These are phyloP conservation scores for Xylaria curta DNA, from an alignment of 495 filamentous ascomycete species.

Conservation along the genomic window DNA sequence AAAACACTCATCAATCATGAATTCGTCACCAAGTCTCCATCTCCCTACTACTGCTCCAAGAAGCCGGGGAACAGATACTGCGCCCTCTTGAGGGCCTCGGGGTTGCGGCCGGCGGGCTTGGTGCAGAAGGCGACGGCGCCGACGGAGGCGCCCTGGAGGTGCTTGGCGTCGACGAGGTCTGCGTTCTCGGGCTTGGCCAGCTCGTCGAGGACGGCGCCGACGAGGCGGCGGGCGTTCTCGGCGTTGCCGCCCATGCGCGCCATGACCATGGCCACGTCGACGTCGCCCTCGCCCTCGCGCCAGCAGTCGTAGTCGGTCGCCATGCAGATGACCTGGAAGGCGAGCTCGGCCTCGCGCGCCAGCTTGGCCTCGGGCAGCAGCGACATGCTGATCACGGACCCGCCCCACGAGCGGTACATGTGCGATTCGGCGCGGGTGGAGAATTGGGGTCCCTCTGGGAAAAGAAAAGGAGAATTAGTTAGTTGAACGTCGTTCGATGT, in stretches of 20 bases:
- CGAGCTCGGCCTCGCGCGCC: conserved; percentile 93
- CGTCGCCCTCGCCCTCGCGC: conserved; percentile 70
- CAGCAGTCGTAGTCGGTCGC: conserved; percentile 99
- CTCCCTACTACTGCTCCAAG: conserved; percentile 42
- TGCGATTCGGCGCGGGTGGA: conserved; percentile 94
- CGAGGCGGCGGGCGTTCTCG: conserved; percentile 81
- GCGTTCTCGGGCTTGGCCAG: conserved; percentile 75
- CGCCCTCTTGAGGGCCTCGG: conserved; percentile 71
- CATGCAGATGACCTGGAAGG: conserved; percentile 99
- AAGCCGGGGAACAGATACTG: conserved; percentile 79
- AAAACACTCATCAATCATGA: conserved; percentile 10
- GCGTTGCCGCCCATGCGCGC: conserved; percentile 92
- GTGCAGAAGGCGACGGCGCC: conserved; percentile 78
- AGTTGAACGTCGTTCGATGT: neutral
- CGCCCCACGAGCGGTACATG: conserved; percentile 92
- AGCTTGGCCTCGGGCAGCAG: conserved; percentile 96
- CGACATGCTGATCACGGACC: conserved; percentile 96
- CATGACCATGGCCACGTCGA: conserved; percentile 97
- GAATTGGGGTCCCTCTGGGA: conserved; percentile 89
- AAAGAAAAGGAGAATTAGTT: neutral
- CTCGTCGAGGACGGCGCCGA: conserved; percentile 87
- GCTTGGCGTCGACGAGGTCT: conserved; percentile 80
- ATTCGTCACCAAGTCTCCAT: neutral
- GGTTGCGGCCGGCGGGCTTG: conserved; percentile 64
- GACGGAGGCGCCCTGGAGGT: conserved; percentile 67